Base-by-base conservation (phyloP, 2,329 filamentous ascomycete species). In the Teratosphaeria zuluensis region DNA sequence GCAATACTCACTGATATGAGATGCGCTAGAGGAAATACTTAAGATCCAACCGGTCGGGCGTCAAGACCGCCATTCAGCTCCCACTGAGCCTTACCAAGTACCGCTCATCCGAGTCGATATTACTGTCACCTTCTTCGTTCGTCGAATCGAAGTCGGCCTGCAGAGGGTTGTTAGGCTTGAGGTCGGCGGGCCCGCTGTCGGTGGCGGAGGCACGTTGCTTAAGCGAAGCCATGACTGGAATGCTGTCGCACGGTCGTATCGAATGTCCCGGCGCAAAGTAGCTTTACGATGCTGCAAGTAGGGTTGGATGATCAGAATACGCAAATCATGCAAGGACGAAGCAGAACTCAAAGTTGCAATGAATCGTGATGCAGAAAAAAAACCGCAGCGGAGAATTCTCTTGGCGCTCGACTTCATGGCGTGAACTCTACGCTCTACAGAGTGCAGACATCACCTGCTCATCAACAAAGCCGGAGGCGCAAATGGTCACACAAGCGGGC, bases 71-170 rank as follows among this genome's bases (percentile, higher is more conserved):
- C n/a, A 48, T 61, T 59, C 58, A 64, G 61, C 65, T 64, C 61
- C 58, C 60, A 55, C 58, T 61, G 51, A 57, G 62, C 62, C 70
- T 67, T 71, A 73, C 71, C 71, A 73, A 59, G 62, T 71, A 72
- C 51, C 67, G 69, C 56, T 73, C 71, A 57, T 73, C 71, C 19
- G 66, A 59, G 61, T 72, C 69, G 58, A 72, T 67, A 66, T 66
- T 72, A 53, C 59, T 62, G 42, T 60, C 64, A 52, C 66, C 65
- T 54, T 66, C 62, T 48, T 57, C 58, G 59, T 59, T 59, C n/a
- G 16, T 48, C 19, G 42, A 48, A 56, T 64, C 62, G 62, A 72
- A 69, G 61, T 72, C 66, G 63, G 67, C 66, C 56, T 72, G 70
- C 30, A 72, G 64, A 38, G 65, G 62, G 60, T 72, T 72, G 53